Evolutionary conservation across 1,284 basidiomycete species (phyloP), one percentile per base, ranked within the genome.

Genomic region (Rhodotorula sp.): DNA sequence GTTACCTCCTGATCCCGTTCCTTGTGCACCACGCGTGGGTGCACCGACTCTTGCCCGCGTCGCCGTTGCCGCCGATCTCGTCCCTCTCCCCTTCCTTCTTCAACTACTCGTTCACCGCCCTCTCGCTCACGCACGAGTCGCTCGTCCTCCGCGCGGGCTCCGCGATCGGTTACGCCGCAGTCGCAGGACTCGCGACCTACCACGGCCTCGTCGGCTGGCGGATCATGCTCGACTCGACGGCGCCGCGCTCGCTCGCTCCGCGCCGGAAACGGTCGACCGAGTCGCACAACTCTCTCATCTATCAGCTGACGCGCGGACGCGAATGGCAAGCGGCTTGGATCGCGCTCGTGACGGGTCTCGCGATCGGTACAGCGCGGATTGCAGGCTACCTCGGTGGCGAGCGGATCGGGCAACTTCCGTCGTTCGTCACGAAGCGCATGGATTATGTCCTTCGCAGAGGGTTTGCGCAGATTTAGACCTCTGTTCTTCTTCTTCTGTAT

Each of bases 71-170:
- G 6, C 71, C 71, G 28, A 71, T 67, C 61, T 66, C 62, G 8
- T 62, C 67, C 55, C 67, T 79, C 18, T 75, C 78, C 19, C 77
- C 77, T 26, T 62, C 73, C n/a, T 69, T 78, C 62, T 68, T 79
- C 62, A 70, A 66, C 50, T 79, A 78, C 71, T 67, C 72, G 8
- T 77, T 73, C 67, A 68, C 74, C 47, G 45, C 71, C n/a, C 67
- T 76, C 62, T 68, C 76, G 3, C 68, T 79, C 26, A 61, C 38
- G 31, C 63, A 71, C 48, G 63, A 57, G 5, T 66, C 71, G 14
- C 48, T 55, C 14, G 26, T 61, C 45, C 59, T 72, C 49, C 66
- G 65, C 26, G 18, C 64, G 28, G 58, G 60, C 8, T 71, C 70
- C 0, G 61, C 64, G 38, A 18, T 68, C 23, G 49, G 58, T 12